Conservation (phyloP, 1,139 yeast species). For the Kodamaea ohmeri region DNA sequence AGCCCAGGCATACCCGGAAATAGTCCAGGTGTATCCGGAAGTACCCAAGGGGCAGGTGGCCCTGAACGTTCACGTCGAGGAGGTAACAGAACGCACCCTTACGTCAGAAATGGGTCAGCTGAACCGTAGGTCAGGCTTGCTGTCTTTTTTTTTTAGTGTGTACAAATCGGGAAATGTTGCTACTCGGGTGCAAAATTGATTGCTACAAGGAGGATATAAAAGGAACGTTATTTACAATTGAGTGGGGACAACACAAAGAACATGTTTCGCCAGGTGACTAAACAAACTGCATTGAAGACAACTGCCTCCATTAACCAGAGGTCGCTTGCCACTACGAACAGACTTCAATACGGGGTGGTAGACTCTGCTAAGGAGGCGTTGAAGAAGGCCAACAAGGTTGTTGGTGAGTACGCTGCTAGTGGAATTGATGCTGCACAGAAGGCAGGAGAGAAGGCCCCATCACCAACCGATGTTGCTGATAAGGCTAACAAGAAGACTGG, state of each 20-base stretch:
- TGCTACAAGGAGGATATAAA: conserved; percentile 1
- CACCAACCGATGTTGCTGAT: conserved; percentile 12
- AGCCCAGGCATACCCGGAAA: neutral
- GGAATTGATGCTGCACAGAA: conserved; percentile 24
- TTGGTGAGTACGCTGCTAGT: conserved; percentile 28
- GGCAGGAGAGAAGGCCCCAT: conserved; percentile 17
- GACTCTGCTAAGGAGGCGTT: conserved; percentile 38
- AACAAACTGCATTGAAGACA: conserved; percentile 8
- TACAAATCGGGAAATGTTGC: conserved; percentile 6
- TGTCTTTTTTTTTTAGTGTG: neutral
- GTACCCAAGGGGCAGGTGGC: conserved; percentile 19
- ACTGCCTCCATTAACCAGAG: conserved; percentile 4
- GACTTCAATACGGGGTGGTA: conserved; percentile 26
- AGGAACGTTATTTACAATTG: neutral
- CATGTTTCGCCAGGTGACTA: conserved; percentile 20
- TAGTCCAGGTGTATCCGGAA: neutral
- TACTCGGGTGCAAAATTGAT: conserved; percentile 5
- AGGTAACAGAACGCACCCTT: conserved; percentile 29
- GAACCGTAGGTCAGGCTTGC: conserved; percentile 2
- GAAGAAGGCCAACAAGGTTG: conserved; percentile 32
- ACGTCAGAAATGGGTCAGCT: conserved; percentile 18
- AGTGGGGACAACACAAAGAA: conserved; percentile 6
- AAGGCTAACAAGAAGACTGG: conserved; percentile 28
- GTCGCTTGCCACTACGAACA: conserved; percentile 3
- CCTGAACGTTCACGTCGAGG: conserved; percentile 31